A percentile compares a stretch with the other conserved stretches of the same genome.
Evolutionary conservation across 352 stramenopile genomes (phyloP).

Genomic region (Phytopythium sindhum): DNA sequence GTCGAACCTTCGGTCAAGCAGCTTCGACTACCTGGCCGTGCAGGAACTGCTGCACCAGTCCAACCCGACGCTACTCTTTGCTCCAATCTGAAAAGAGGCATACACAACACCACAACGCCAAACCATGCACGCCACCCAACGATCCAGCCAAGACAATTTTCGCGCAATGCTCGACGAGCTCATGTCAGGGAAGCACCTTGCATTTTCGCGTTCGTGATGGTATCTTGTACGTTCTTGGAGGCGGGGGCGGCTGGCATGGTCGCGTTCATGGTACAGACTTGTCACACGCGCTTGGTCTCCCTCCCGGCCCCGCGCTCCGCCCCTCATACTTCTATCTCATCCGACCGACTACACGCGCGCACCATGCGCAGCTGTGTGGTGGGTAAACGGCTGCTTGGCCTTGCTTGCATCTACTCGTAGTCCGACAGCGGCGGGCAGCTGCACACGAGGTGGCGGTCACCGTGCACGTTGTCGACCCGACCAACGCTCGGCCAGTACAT

Average conservation of each 20-base stretch:
- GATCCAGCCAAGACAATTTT: background rate
- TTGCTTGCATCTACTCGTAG: constrained; percentile 66
- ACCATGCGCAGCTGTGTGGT: background rate
- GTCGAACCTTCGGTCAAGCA: constrained; percentile 56
- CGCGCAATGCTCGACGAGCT: background rate
- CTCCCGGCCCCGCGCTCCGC: background rate
- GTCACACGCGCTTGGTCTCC: background rate
- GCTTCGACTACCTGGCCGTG: constrained; percentile 69
- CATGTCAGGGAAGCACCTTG: background rate
- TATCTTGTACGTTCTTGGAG: background rate
- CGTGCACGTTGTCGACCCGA: constrained; percentile 98
- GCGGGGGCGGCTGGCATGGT: background rate
- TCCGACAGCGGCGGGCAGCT: constrained; percentile 96
- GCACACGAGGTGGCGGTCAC: constrained; percentile 98
- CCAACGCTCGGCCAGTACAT: constrained; percentile 98
- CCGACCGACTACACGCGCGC: background rate
- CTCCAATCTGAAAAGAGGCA: constrained; percentile 25
- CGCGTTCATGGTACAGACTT: background rate
- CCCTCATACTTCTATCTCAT: constrained; percentile 4
- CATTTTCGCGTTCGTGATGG: constrained; percentile 1
- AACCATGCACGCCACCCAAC: background rate
- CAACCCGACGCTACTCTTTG: constrained; percentile 65
- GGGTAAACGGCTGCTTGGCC: background rate
- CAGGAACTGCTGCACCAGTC: constrained; percentile 68
- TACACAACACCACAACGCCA: background rate